Evolutionary conservation across 2,329 filamentous ascomycete species (phyloP), one percentile per base, ranked within the genome.

Genomic region (Metarhizium album): DNA sequence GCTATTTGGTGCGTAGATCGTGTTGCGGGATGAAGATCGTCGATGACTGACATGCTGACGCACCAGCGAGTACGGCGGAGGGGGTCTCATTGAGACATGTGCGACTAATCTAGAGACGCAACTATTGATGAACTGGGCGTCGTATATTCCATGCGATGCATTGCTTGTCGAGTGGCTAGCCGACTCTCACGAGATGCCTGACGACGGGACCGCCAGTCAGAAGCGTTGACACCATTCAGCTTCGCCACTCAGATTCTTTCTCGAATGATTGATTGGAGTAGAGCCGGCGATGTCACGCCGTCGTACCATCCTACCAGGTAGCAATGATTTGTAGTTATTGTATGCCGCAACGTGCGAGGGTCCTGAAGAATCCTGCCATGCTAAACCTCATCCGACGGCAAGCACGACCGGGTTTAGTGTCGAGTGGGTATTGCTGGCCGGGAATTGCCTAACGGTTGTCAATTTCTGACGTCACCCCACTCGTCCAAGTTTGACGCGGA

Each of bases 381-480:
- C 27, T 29, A 29, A 29, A 8, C 27, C 27, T 29, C 27, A 29
- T 29, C 27, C 27, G 18, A 40, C 2, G 37, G 37, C n/a, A 40
- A n/a, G 37, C 20, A 22, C 37, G 37, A n/a, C n/a, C n/a, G n/a
- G n/a, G n/a, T n/a, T n/a, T n/a, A n/a, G n/a, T n/a, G n/a, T 3
- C 37, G 37, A 40, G 37, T 40, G 37, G 37, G 37, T 40, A 20
- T 40, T 40, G 37, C 37, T 40, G n/a, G 18, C 37, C 37, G 16
- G 35, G 8, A 40, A 18, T 40, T 20, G 18, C 16, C 18, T 40
- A 4, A 22, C 37, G n/a, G 18, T 20, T 40, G 9, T 18, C n/a
- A 11, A 18, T 9, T 40, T 40, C 53, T 65, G 62, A 65, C 62
- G 62, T 65, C 62, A 65, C 62, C 60, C 60, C 60, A 54, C 56